Evolutionary conservation across 768 basidiomycete species (phyloP).

Genomic region (Mycena rosella): DNA sequence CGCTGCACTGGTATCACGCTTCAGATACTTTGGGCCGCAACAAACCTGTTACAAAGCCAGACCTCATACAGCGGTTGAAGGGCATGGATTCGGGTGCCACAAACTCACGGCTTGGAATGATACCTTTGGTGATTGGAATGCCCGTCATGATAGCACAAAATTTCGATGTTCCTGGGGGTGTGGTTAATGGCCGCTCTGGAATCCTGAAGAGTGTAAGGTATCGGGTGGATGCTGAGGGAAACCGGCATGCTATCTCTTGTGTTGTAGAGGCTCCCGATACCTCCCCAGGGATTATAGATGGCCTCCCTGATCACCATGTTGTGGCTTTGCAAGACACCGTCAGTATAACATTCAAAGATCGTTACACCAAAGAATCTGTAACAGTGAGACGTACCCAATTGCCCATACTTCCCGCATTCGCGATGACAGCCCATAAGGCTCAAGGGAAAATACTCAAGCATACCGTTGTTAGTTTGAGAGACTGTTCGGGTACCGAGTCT

Average conservation of each 20-base stretch:
- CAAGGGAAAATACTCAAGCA: slow-evolving; percentile 42
- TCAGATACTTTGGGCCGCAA: neutral
- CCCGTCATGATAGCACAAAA: slow-evolving; percentile 46
- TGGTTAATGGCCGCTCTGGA: slow-evolving; percentile 44
- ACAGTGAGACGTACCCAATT: slow-evolving; percentile 39
- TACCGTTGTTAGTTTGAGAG: slow-evolving; percentile 35
- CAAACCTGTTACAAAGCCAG: neutral
- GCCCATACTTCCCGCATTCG: slow-evolving; percentile 44
- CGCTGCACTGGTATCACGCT: slow-evolving; percentile 14
- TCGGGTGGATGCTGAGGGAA: slow-evolving; percentile 28
- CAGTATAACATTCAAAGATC: slow-evolving; percentile 7
- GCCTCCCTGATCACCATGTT: slow-evolving; percentile 28
- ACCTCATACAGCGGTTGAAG: neutral
- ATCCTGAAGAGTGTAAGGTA: slow-evolving; percentile 34
- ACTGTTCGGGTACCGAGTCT: too few species aligned
- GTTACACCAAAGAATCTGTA: neutral
- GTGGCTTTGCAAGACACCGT: slow-evolving; percentile 37
- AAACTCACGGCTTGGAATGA: slow-evolving; percentile 32
- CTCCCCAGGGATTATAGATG: slow-evolving; percentile 20
- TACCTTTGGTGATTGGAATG: slow-evolving; percentile 49
- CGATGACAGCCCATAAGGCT: slow-evolving; percentile 45
- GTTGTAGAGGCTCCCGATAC: slow-evolving; percentile 34
- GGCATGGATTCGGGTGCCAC: slow-evolving; percentile 29
- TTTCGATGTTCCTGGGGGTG: slow-evolving; percentile 41
- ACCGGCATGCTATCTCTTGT: slow-evolving; percentile 35